Base-by-base conservation (phyloP, 768 basidiomycete genomes). In the Rhodotorula babjevae region DNA sequence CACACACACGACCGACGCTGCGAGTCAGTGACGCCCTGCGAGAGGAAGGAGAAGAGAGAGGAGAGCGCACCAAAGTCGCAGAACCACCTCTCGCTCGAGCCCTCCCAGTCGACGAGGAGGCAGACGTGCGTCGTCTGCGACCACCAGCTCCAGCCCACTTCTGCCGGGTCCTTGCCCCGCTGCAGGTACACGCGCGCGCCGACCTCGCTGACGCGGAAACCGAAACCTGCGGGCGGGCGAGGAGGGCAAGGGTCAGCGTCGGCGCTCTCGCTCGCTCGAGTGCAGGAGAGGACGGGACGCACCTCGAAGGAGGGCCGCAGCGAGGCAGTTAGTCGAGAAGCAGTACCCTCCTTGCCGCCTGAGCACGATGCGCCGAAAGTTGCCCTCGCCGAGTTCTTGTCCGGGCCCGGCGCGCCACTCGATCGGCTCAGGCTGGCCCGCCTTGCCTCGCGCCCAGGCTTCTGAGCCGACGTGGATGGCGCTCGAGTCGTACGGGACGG, bases 401-500 rank as follows among this genome's bases (percentile, higher is more conserved):
- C 69, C 73, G 0, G 50, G 53, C 0, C 73, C 69, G 12, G 33
- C 5, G 23, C 65, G 29, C 65, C 63, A 56, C 33, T 40, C 40
- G n/a, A 74, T 70, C 58, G 33, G n/a, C 15, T 55, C 58, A 2
- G 6, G 44, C 15, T 55, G 15, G 7, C 21, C 57, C 36, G 57
- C 42, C 10, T 57, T 63, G 6, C 44, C 44, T 46, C 44, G 44
- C 12, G 14, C 14, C 73, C 73, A 74, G 3, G 55, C 69, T 1
- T 71, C 52, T 1, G 29, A 33, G 1, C n/a, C 5, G n/a, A 65
- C 62, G 55, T 74, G 73, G 16, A 74, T 62, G 12, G 56, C 27
- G 11, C 16, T 9, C n/a, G 73, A 67, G 60, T 67, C 66, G 66
- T 65, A 74, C 11, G 73, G 73, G 25, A 67, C 44, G 5, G n/a